Base-by-base conservation (phyloP, 768 basidiomycete species). In the Mycena chlorophos region DNA sequence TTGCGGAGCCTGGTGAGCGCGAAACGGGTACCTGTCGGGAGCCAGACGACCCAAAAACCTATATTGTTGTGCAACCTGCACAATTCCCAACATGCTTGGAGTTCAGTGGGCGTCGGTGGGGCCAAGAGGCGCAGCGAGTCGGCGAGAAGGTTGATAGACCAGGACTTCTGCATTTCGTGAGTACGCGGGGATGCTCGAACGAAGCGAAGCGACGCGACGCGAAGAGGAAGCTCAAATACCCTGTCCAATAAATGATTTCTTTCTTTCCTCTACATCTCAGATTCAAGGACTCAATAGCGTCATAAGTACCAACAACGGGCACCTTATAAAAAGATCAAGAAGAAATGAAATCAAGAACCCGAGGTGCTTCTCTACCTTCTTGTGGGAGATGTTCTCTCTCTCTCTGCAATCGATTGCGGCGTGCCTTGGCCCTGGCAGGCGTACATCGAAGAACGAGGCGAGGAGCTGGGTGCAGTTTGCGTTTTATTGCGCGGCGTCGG, bases 31-130 rank as follows among this genome's bases (percentile, higher is more conserved):
- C 70, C 66, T 34, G 67, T 63, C 20, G 71, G 68, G 1, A 70
- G 50, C 57, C 63, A 72, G 12, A 69, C 64, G 4, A 68, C 65
- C 66, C 67, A 69, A 49, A 67, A 70, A 19, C 71, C 71, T 42
- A 72, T 70, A 49, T 70, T 68, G 42, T 68, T 70, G 45, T 68
- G 62, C 27, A 69, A 46, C 2, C 71, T 59, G 52, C 69, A 72
- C n/a, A 72, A 58, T 30, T 70, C 69, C 63, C 65, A 71, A 31
- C 70, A 71, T 12, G 68, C 69, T 22, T 54, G 61, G 19, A 68
- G 20, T 52, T 71, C 69, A 19, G 52, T 54, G 22, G 30, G 43
- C 13, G 58, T 66, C 38, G 65, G 65, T 14, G 55, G 53, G 5
- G 61, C 53, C 17, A 65, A 53, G 16, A 68, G 57, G 39, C 16